Conservation (phyloP, 1,284 basidiomycete genomes). For the Sporisorium iseilematis-ciliati region DNA sequence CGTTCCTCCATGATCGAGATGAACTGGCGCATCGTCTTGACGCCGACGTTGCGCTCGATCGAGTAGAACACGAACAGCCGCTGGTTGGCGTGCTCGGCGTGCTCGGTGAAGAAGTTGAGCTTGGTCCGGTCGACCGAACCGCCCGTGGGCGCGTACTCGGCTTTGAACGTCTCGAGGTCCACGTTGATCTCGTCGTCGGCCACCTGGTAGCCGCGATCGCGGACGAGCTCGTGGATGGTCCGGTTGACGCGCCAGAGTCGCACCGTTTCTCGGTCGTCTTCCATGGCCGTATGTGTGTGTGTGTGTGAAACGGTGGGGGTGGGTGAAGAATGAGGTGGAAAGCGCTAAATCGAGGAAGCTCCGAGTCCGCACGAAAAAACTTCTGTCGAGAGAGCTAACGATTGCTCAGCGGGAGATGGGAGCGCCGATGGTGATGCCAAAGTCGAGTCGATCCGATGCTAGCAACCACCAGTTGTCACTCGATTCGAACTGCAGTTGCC, state of each 20-base stretch:
- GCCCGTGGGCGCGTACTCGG: conserved; percentile 72
- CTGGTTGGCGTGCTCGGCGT: conserved; percentile 73
- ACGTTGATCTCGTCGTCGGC: conserved; percentile 90
- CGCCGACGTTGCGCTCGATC: conserved; percentile 65
- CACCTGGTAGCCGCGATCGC: conserved; percentile 86
- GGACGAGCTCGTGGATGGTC: conserved; percentile 95
- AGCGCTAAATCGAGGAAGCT: not conserved
- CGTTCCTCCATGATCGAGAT: conserved; percentile 72
- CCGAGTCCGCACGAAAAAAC: too few relatives aligned
- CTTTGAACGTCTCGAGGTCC: conserved; percentile 80
- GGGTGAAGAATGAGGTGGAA: not conserved
- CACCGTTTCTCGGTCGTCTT: conserved; percentile 72
- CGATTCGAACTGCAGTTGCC: too few relatives aligned
- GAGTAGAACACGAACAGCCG: conserved; percentile 94
- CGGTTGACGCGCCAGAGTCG: conserved; percentile 95
- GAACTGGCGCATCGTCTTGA: conserved; percentile 69
- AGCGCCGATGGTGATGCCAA: too few relatives aligned
- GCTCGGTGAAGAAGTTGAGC: conserved; percentile 67
- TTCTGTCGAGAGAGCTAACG: too few relatives aligned
- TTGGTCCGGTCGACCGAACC: conserved; percentile 61
- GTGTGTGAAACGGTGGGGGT: not conserved
- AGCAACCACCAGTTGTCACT: too few relatives aligned
- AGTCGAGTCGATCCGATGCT: too few relatives aligned
- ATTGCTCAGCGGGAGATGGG: too few relatives aligned
- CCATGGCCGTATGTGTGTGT: conserved; percentile 47